These are phyloP conservation scores for Solanum tarijense DNA, from an alignment of 257 asterid species.

Conservation along the genomic window DNA sequence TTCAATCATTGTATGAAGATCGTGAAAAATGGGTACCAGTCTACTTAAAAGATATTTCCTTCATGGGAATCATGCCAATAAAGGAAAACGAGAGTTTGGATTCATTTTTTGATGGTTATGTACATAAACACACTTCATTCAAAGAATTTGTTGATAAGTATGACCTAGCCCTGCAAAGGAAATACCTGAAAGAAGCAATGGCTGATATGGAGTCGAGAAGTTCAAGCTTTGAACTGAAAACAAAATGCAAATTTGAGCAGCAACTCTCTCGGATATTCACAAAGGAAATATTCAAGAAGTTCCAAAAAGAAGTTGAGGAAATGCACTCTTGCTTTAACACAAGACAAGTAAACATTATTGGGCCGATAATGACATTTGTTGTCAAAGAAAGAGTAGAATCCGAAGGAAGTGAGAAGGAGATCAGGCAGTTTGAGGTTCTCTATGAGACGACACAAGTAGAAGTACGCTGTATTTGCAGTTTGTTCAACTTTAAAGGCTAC, in stretches of 20 bases:
- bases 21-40: conserved; percentile 51
- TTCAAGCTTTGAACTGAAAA: conserved; percentile 29
- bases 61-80: conserved; percentile 33
- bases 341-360: conserved; percentile 30
- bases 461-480: conserved; percentile 48
- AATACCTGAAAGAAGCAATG: conserved; percentile 37
- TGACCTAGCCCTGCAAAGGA: conserved; percentile 48
- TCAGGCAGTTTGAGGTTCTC: conserved; percentile 40
- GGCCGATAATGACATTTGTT: conserved; percentile 34
- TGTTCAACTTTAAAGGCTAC: conserved; percentile 45
- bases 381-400: conserved; percentile 34
- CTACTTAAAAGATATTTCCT: conserved; percentile 39
- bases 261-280: conserved; percentile 50
- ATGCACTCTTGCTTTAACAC: conserved; percentile 44
- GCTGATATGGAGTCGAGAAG: conserved; percentile 43
- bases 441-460: conserved; percentile 39
- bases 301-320: conserved; percentile 43
- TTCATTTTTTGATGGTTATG: conserved; percentile 42
- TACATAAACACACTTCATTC: conserved; percentile 46
- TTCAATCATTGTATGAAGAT: conserved; percentile 37
- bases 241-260: conserved; percentile 45
- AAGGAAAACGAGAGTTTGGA: conserved; percentile 22
- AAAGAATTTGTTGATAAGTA: conserved; percentile 51
- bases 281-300: conserved; percentile 39
- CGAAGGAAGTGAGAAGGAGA: conserved; percentile 31